A percentile compares a stretch with the other conserved stretches of the same genome.
phyloP scores from a whole-genome alignment of 495 filamentous ascomycete species.

The Podospora didyma region DNA sequence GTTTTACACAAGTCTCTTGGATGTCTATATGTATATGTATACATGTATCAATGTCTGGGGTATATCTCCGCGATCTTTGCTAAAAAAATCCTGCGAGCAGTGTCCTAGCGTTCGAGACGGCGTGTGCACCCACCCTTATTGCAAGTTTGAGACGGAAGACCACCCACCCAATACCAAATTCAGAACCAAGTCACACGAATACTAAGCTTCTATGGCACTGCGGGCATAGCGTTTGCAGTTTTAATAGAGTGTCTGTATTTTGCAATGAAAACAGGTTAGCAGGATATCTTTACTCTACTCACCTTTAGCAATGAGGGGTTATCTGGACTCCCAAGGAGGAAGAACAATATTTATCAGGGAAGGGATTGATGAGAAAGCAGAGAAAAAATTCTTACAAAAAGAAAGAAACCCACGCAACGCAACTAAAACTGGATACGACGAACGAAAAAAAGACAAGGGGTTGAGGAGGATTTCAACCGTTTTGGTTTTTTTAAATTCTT shows the following conservation, averaged over 20 bases:
- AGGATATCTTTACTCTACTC: background rate
- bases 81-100: constrained; percentile 11
- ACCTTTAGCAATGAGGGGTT: background rate
- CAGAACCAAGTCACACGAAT: constrained; percentile 26
- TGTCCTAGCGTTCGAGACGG: constrained; percentile 39
- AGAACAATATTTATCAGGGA: too few species aligned
- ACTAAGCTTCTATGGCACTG: constrained; percentile 1
- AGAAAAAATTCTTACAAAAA: too few species aligned
- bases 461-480: too few species aligned
- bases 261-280: too few species aligned
- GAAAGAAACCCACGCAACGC: too few species aligned
- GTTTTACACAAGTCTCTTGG: constrained; percentile 5
- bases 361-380: background rate
- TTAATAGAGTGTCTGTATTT: too few species aligned
- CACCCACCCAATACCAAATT: constrained; percentile 50
- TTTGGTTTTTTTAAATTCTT: too few species aligned
- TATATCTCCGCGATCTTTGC: background rate
- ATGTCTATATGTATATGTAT: background rate
- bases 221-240: too few species aligned
- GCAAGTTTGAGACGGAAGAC: constrained; percentile 43
- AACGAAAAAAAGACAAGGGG: too few species aligned
- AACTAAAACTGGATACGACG: too few species aligned
- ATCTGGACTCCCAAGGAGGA: too few species aligned
- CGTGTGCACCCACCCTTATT: constrained; percentile 39
- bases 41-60: too few species aligned